These are phyloP conservation scores for Alternaria burnsii DNA, from an alignment of 2,329 filamentous ascomycete genomes.

Conservation along the genomic window DNA sequence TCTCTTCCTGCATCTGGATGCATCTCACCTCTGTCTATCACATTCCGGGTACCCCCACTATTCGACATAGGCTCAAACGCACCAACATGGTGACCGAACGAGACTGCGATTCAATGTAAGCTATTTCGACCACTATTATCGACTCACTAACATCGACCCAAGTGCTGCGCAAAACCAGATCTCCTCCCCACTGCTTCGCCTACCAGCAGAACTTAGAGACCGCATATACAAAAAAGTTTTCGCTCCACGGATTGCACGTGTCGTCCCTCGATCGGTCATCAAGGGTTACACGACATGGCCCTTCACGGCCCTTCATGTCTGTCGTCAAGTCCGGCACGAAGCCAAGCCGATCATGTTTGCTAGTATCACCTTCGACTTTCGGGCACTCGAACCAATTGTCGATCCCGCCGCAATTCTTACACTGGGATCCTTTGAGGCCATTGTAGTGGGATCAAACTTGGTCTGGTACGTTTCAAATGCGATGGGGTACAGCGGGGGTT, in stretches of 20 bases:
- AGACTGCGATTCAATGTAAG: neutral
- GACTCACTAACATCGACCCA: neutral
- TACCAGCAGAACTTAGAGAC: neutral
- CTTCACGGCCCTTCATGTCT: neutral
- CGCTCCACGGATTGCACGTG: neutral
- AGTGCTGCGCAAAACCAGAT: neutral
- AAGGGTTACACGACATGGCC: neutral
- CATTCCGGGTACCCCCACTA: neutral
- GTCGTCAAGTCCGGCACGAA: neutral
- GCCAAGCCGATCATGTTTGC: neutral
- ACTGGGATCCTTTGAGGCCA: too few species aligned
- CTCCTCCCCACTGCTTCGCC: neutral
- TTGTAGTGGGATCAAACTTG: too few species aligned
- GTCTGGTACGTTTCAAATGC: neutral
- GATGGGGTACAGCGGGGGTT: neutral
- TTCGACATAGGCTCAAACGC: neutral
- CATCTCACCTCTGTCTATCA: neutral
- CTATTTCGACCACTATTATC: neutral
- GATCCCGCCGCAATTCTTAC: too few species aligned
- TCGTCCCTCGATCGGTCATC: neutral
- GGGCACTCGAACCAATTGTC: too few species aligned
- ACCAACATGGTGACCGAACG: neutral
- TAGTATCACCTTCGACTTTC: neutral
- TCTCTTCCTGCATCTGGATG: neutral
- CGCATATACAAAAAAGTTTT: neutral